A percentile compares a stretch with the other conserved stretches of the same genome.
phyloP scores from a whole-genome alignment of 768 basidiomycete genomes.

The Termitomyces sp. region DNA sequence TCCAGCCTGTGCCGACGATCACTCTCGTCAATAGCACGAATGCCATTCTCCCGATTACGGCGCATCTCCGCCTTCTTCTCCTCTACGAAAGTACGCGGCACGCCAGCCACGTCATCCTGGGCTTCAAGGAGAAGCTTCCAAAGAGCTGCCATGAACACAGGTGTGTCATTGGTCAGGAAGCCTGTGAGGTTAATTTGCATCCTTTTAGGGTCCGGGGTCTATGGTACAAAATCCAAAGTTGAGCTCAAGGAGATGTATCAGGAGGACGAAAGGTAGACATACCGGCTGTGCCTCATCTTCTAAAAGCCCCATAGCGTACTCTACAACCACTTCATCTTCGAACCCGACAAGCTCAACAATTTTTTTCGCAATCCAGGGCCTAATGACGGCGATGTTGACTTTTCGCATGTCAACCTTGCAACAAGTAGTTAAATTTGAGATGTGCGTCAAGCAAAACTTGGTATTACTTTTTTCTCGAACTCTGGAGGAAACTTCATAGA shows the following conservation, averaged over 20 bases:
- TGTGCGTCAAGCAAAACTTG: neutral
- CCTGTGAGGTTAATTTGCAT: slow-evolving; percentile 95
- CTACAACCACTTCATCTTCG: slow-evolving; percentile 95
- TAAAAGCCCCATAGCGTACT: slow-evolving; percentile 91
- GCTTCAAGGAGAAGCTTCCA: slow-evolving; percentile 95
- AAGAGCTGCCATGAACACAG: slow-evolving; percentile 79
- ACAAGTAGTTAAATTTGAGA: neutral
- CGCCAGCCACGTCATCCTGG: slow-evolving; percentile 81
- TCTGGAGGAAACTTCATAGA: slow-evolving; percentile 85
- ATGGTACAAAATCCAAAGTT: neutral
- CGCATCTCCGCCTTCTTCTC: slow-evolving; percentile 91
- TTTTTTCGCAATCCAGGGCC: slow-evolving; percentile 94
- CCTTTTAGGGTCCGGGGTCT: slow-evolving; percentile 90
- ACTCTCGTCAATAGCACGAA: slow-evolving; percentile 60
- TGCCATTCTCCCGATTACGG: slow-evolving; percentile 56
- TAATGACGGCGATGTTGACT: slow-evolving; percentile 87
- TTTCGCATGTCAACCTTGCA: slow-evolving; percentile 90
- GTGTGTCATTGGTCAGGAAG: slow-evolving; percentile 84
- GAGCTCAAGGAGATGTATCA: neutral
- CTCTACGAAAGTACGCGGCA: slow-evolving; percentile 86
- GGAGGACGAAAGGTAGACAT: slow-evolving; percentile 17
- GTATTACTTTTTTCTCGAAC: slow-evolving; percentile 79
- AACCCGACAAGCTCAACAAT: slow-evolving; percentile 87
- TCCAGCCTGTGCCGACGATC: slow-evolving; percentile 65
- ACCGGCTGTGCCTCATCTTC: slow-evolving; percentile 87